phyloP scores from a whole-genome alignment of 225 moss, liverwort and hornwort genomes.

The Pleurozium schreberi region DNA sequence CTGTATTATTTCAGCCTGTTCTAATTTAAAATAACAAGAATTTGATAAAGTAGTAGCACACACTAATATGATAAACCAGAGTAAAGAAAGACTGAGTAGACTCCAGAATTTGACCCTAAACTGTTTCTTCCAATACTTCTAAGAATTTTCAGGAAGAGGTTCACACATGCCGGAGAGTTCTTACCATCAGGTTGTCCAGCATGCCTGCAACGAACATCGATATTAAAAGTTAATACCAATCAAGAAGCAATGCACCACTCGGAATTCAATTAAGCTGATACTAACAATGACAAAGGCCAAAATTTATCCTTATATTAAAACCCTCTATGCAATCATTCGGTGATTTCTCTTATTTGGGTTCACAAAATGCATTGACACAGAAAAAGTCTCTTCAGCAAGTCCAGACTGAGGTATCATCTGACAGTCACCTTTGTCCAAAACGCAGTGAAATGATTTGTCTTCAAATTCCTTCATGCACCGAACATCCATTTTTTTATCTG shows the following conservation, averaged over 20 bases:
- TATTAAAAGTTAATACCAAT: not conserved
- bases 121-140: not conserved
- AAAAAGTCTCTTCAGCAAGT: not conserved
- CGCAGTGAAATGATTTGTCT: conserved; percentile 36
- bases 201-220: conserved; percentile 23
- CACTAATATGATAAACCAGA: not conserved
- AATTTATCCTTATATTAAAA: not conserved
- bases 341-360: not conserved
- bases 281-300: not conserved
- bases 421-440: conserved; percentile 57
- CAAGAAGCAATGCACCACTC: not conserved
- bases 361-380: not conserved
- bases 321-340: not conserved
- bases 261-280: not conserved
- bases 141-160: not conserved
- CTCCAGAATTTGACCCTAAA: not conserved
- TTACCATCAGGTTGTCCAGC: conserved; percentile 52
- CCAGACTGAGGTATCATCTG: not conserved
- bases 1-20: not conserved
- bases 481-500: conserved; percentile 50
- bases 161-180: not conserved
- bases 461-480: conserved; percentile 59
- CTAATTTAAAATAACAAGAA: not conserved
- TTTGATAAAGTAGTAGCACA: not conserved
- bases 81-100: not conserved